Percentiles rank a stretch among this genome's conserved stretches.
Conservation (phyloP, 106 monocot species). For the Hemerocallis citrina region DNA sequence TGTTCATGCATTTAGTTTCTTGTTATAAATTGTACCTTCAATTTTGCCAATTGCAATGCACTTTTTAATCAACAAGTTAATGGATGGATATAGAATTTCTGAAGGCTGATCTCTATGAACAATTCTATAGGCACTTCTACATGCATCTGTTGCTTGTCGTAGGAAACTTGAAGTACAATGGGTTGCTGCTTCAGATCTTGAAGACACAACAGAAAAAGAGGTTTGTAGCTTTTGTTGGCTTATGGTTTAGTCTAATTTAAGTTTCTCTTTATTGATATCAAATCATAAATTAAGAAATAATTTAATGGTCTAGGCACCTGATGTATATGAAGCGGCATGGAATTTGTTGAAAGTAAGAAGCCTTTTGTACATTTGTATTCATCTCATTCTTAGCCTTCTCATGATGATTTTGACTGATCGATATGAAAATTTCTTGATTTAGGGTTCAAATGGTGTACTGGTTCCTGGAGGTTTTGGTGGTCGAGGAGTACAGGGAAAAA, state of each 20-base stretch:
- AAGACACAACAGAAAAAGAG: conserved; percentile 41
- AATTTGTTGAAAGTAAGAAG: conserved; percentile 52
- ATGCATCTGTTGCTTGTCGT: conserved; percentile 67
- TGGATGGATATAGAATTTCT: not conserved
- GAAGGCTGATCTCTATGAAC: not conserved
- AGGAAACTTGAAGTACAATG: conserved; percentile 81
- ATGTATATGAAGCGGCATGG: conserved; percentile 77
- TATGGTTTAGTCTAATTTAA: not conserved
- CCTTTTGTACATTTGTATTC: conserved; percentile 7
- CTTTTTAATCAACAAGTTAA: not conserved
- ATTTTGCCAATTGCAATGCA: not conserved
- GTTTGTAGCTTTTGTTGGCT: conserved; percentile 4
- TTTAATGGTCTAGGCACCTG: conserved; percentile 51
- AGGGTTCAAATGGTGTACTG: conserved; percentile 81
- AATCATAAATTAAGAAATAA: not conserved
- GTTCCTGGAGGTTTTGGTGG: conserved; percentile 99
- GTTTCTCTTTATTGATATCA: not conserved
- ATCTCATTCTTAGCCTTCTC: not conserved
- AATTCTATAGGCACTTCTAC: conserved; percentile 72
- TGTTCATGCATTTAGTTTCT: not conserved
- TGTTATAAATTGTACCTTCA: too few species aligned
- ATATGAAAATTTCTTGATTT: conserved; percentile 1
- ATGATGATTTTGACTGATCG: not conserved
- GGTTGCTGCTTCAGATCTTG: conserved; percentile 88
- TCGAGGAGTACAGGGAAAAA: conserved; percentile 90